Evolutionary conservation across 2,329 filamentous ascomycete species (phyloP).

Genomic region (Hymenoscyphus linearis): DNA sequence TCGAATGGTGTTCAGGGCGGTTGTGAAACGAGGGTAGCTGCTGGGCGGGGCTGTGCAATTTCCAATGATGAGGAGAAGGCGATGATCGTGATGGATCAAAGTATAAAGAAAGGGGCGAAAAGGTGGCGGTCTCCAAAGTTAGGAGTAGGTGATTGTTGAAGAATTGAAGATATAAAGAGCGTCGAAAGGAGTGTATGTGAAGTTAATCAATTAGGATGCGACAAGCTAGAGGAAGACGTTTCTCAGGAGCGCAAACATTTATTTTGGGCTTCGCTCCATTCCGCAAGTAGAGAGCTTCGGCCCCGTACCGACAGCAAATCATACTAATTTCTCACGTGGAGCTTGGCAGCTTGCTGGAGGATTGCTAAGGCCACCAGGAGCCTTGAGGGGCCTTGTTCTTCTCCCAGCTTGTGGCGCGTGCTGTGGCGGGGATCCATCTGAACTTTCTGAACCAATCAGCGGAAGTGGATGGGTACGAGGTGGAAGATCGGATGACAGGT

Average conservation of each 20-base stretch:
- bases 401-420: not conserved
- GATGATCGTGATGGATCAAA: not conserved
- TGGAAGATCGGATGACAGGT: not conserved
- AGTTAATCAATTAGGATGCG: not conserved
- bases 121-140: not conserved
- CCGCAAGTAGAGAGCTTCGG: not conserved
- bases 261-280: not conserved
- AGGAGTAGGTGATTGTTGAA: no score
- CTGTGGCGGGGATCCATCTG: not conserved
- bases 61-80: not conserved
- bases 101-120: not conserved
- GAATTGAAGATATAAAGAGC: not conserved
- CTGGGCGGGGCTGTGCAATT: conserved; percentile 2
- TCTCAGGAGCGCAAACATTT: not conserved
- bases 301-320: not conserved
- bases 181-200: not conserved
- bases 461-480: not conserved
- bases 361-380: no score
- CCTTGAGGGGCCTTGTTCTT: no score
- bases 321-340: not conserved
- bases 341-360: no score
- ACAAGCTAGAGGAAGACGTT: not conserved
- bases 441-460: not conserved
- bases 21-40: not conserved
- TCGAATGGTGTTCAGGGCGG: not conserved